Percentiles rank a stretch among this genome's conserved stretches.
These are phyloP conservation scores for Neurospora sp. DNA, from an alignment of 495 filamentous ascomycete genomes.

Conservation along the genomic window DNA sequence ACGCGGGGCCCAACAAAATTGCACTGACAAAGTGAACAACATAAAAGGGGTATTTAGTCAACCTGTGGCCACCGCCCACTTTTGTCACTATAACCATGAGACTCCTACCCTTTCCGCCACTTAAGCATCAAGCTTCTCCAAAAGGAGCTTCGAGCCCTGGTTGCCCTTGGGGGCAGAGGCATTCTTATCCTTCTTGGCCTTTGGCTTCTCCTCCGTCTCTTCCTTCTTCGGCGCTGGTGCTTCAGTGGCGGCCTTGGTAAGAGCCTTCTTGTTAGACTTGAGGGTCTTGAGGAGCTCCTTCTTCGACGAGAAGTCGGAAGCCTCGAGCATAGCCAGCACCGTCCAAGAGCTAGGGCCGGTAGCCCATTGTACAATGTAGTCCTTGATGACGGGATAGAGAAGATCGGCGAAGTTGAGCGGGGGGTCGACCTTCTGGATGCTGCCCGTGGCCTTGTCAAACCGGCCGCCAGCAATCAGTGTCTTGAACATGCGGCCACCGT, in stretches of 20 bases:
- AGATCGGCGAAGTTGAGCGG: slow-evolving; percentile 68
- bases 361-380: slow-evolving; percentile 75
- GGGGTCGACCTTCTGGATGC: slow-evolving; percentile 59
- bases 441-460: slow-evolving; percentile 62
- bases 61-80: not conserved
- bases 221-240: slow-evolving; percentile 29
- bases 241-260: slow-evolving; percentile 39
- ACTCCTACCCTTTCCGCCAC: not conserved
- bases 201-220: slow-evolving; percentile 25
- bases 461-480: slow-evolving; percentile 76
- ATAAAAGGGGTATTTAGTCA: not conserved
- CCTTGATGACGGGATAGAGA: slow-evolving; percentile 67
- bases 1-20: not conserved
- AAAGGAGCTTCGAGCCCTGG: slow-evolving; percentile 34
- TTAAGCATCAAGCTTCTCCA: not conserved
- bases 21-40: not conserved
- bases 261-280: slow-evolving; percentile 44
- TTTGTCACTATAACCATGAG: not conserved
- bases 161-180: slow-evolving; percentile 32
- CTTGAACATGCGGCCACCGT: slow-evolving; percentile 80
- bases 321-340: slow-evolving; percentile 68
- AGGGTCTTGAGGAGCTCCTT: slow-evolving; percentile 54
- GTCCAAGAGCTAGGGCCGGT: slow-evolving; percentile 74
- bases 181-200: slow-evolving; percentile 13
- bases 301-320: slow-evolving; percentile 61